Evolutionary conservation across 1,139 yeast genomes (phyloP), one percentile per base, ranked within the genome.

Genomic region (Suzukiozyma palmioleophila): DNA sequence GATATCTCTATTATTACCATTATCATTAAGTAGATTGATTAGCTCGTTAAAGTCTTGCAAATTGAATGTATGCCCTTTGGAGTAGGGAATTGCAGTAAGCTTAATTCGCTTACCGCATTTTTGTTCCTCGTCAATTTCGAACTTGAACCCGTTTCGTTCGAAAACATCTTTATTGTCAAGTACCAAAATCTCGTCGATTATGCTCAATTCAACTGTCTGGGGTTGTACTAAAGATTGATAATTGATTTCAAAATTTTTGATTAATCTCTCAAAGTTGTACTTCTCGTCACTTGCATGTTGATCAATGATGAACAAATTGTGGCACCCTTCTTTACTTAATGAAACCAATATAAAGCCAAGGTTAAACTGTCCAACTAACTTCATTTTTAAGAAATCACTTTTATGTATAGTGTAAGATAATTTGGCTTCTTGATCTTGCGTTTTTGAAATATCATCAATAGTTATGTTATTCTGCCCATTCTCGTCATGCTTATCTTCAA

Each of bases 241-340:
- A 37, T 77, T 73, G 22, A 54, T 46, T 32, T 50, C 50, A 48
- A 87, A 77, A 0, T 64, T 60, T 0, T 85, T 79, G 9, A 69
- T 71, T 14, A 88, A 63, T 39, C 67, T 69, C 57, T 94, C 98
- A 65, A 87, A 92, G 58, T 92, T 92, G 62, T 54, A 87, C 53
- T 89, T 92, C 55, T 92, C 99, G 61, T 92, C 98, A 47, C 96
- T 86, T 1, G 98, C 98, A 64, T 92, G 99, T 60, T 92, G 99
- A 57, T 92, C 99, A 36, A 92, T 75, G 33, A 92, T 90, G 52
- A 92, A 89, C 32, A 92, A 56, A 54, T 87, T 88, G n/a, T 60
- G 57, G 6, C 46, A 44, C 6, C 52, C 49, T 12, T 51, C 50
- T 25, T 60, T 50, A 1, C 79, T 75, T 29, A 33, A 33, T 25